Evolutionary conservation across 768 basidiomycete species (phyloP).

Genomic region (Sarcomyxa edulis): DNA sequence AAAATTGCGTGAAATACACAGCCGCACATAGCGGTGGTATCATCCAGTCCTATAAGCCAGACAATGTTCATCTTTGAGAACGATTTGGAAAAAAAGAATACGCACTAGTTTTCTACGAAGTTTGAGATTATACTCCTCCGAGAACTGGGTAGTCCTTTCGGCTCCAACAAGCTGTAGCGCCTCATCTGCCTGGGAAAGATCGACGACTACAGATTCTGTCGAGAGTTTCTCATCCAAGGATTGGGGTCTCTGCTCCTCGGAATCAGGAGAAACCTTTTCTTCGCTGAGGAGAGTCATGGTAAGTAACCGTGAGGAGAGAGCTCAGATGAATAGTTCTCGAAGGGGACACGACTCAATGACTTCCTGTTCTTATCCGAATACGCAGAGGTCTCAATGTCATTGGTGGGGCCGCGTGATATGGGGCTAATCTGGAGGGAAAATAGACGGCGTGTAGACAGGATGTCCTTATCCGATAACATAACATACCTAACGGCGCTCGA

Average conservation of each 20-base stretch:
- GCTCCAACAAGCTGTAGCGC: slow-evolving; percentile 55
- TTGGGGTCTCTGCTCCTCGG: slow-evolving; percentile 10
- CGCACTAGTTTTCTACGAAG: slow-evolving; percentile 55
- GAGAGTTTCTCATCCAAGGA: slow-evolving; percentile 28
- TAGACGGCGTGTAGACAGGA: too few relatives aligned
- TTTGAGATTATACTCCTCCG: slow-evolving; percentile 53
- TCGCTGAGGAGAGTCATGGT: background rate
- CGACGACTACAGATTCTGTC: slow-evolving; percentile 22
- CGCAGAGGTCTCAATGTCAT: too few relatives aligned
- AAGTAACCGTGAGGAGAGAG: background rate
- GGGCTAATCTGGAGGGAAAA: too few relatives aligned
- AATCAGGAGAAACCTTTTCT: slow-evolving; percentile 4
- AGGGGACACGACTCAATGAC: too few relatives aligned
- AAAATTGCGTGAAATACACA: slow-evolving; percentile 64
- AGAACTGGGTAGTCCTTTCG: slow-evolving; percentile 45
- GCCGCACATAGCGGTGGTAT: slow-evolving; percentile 56
- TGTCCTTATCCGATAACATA: too few relatives aligned
- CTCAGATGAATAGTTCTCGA: background rate
- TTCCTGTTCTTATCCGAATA: slow-evolving; percentile 2
- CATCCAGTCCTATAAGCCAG: slow-evolving; percentile 32
- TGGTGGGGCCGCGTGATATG: too few relatives aligned
- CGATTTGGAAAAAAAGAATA: slow-evolving; percentile 1
- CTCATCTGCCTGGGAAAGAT: slow-evolving; percentile 47
- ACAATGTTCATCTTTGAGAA: background rate
- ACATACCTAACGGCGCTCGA: too few relatives aligned